phyloP scores from a whole-genome alignment of 306 rosid genomes.

The Malus domestica region DNA sequence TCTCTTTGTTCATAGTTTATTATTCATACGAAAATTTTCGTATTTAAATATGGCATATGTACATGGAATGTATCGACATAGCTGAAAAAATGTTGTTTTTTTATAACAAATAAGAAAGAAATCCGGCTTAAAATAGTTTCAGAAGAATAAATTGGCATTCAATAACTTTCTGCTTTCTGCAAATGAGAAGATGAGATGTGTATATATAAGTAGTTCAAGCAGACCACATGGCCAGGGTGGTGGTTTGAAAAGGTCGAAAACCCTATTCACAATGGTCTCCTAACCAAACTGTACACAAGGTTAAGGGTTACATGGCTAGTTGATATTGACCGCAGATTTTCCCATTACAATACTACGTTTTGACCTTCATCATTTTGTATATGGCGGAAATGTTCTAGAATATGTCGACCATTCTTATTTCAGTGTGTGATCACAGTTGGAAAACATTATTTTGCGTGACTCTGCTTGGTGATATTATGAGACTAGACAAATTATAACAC shows the following conservation, averaged over 20 bases:
- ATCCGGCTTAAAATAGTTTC: not conserved
- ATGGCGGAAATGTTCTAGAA: not conserved
- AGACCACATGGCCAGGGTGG: constrained; percentile 15
- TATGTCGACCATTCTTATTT: not conserved
- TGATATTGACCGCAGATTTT: not conserved
- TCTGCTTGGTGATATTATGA: not conserved
- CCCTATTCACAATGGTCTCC: not conserved
- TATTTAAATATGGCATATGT: no score
- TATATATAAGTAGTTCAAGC: not conserved
- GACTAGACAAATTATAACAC: not conserved
- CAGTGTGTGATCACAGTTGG: not conserved
- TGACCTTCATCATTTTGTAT: not conserved
- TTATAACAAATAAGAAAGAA: no score
- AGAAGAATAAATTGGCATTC: not conserved
- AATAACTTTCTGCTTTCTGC: not conserved
- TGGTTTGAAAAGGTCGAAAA: not conserved
- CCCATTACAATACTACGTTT: not conserved
- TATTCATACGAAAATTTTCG: no score
- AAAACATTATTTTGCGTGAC: not conserved
- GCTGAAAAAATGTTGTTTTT: no score
- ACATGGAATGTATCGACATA: no score
- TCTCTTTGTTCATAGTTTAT: not conserved
- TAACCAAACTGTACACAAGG: not conserved
- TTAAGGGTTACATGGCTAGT: not conserved
- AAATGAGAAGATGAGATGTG: not conserved